These are phyloP conservation scores for Clarireedia paspali DNA, from an alignment of 2,329 filamentous ascomycete genomes.

Conservation along the genomic window DNA sequence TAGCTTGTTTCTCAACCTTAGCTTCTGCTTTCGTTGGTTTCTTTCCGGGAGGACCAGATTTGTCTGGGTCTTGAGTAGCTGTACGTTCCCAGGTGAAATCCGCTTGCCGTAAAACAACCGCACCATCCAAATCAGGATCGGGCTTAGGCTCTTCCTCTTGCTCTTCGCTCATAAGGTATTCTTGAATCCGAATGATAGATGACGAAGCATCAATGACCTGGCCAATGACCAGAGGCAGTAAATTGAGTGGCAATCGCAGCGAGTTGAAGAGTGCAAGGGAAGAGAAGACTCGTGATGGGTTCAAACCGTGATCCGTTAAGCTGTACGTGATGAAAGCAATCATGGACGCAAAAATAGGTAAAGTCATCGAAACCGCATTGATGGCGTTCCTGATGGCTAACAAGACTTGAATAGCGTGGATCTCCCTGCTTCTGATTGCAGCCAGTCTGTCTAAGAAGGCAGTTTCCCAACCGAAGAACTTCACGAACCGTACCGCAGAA, in stretches of 20 bases:
- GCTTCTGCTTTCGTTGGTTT: conserved; percentile 42
- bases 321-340: conserved; percentile 82
- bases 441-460: conserved; percentile 73
- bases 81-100: conserved; percentile 83
- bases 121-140: conserved; percentile 51
- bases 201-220: conserved; percentile 86
- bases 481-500: conserved; percentile 87
- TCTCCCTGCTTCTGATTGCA: conserved; percentile 67
- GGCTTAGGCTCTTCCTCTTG: conserved; percentile 59
- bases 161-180: conserved; percentile 83
- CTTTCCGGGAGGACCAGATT: conserved; percentile 39
- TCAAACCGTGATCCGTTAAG: conserved; percentile 56
- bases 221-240: conserved; percentile 80
- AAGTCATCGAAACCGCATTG: conserved; percentile 47
- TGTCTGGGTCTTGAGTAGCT: conserved; percentile 45
- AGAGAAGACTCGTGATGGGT: conserved; percentile 78
- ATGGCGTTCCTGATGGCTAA: conserved; percentile 64
- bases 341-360: conserved; percentile 90
- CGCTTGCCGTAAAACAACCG: conserved; percentile 64
- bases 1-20: conserved; percentile 33
- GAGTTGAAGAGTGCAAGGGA: conserved; percentile 91
- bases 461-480: conserved; percentile 92
- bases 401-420: conserved; percentile 74
- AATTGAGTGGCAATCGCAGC: conserved; percentile 79
- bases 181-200: conserved; percentile 76